phyloP scores from a whole-genome alignment of 176 grass and related monocot species.

The Aegilops tauschii region DNA sequence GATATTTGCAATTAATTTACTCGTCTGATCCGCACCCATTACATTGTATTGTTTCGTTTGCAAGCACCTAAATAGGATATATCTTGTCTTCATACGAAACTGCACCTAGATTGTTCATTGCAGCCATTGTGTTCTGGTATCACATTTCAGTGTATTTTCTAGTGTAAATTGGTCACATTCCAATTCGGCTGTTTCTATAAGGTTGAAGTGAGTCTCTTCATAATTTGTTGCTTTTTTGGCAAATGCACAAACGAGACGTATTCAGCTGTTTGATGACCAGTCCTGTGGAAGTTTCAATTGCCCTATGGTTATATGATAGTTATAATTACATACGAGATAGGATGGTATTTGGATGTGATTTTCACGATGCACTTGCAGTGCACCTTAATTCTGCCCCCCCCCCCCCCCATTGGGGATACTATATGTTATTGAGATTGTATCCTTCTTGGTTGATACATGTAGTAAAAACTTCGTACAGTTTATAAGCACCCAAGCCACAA shows the following conservation, averaged over 20 bases:
- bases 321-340: not conserved
- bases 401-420: not conserved
- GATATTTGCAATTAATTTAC: not conserved
- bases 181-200: not conserved
- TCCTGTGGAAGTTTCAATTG: not conserved
- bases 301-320: not conserved
- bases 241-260: no score
- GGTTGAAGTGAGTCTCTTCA: no score
- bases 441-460: not conserved
- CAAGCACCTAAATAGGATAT: constrained; percentile 1
- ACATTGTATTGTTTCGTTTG: not conserved
- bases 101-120: not conserved
- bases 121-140: not conserved
- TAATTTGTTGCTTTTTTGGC: no score
- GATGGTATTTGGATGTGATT: not conserved
- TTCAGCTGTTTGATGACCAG: no score
- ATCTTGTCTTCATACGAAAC: not conserved
- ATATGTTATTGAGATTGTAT: not conserved
- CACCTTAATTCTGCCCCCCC: not conserved
- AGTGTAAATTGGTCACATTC: not conserved
- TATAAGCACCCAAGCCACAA: not conserved
- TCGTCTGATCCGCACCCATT: not conserved
- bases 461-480: not conserved
- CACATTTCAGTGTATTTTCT: not conserved
- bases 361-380: not conserved